A percentile compares a stretch with the other conserved stretches of the same genome.
Evolutionary conservation across 2,329 filamentous ascomycete genomes (phyloP).

Genomic region (Verticillium albo-atrum): DNA sequence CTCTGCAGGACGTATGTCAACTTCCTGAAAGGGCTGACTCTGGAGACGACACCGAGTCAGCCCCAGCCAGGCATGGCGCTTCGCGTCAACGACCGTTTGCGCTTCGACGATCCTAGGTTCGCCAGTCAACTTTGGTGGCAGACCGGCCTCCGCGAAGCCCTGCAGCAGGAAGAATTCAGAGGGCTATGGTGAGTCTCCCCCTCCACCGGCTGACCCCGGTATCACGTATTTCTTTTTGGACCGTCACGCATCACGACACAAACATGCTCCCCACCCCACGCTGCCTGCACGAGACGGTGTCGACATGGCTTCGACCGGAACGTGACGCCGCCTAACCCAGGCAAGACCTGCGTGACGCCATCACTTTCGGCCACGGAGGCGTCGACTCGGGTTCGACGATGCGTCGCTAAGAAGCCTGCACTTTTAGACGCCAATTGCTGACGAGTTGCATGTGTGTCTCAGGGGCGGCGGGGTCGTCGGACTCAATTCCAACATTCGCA

Average conservation of each 20-base stretch:
- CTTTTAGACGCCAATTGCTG: background rate
- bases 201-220: background rate
- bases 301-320: background rate
- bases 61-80: slow-evolving; percentile 78
- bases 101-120: slow-evolving; percentile 72
- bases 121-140: slow-evolving; percentile 71
- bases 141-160: slow-evolving; percentile 66
- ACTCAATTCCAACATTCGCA: slow-evolving; percentile 80
- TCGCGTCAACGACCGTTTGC: slow-evolving; percentile 85
- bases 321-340: background rate
- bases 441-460: slow-evolving; percentile 14
- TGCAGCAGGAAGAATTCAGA: slow-evolving; percentile 34
- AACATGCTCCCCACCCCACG: background rate
- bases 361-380: background rate
- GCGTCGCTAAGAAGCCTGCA: background rate
- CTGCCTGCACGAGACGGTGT: background rate
- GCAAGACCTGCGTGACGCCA: background rate
- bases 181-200: slow-evolving; percentile 39
- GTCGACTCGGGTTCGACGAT: background rate
- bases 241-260: background rate
- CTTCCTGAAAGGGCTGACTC: slow-evolving; percentile 64
- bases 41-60: slow-evolving; percentile 68
- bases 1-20: slow-evolving; percentile 73
- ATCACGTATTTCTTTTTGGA: background rate
- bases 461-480: slow-evolving; percentile 85